Base-by-base conservation (phyloP, 106 monocot genomes). In the Dendrobium huoshanense region DNA sequence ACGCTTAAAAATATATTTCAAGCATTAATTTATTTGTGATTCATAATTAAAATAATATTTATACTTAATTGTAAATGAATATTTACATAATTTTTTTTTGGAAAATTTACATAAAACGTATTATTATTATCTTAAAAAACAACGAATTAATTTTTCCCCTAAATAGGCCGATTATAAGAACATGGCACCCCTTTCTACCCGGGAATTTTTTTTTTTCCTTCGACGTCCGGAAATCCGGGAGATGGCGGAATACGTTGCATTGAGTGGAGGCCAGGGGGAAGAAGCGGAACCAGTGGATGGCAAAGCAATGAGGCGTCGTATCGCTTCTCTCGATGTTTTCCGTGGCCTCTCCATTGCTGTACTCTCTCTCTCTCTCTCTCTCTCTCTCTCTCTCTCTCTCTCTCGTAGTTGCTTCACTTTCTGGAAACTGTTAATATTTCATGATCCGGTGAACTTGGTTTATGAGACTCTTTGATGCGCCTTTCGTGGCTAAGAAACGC, bases 261-360 rank as follows among this genome's bases (percentile, higher is more conserved):
- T 90, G 25, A 80, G 81, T 70, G 81, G 68, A 13, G 81, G 61
- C 58, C 44, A 40, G n/a, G 81, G 18, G 0, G 68, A 47, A 72
- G 79, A 72, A 77, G 64, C 1, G 20, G 81, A 42, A 58, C 72
- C 5, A 3, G 27, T 9, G 49, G 20, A 19, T 55, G n/a, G 22
- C 67, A 72, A 43, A 11, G 3, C 15, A 4, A 68, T 41, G 61
- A 55, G 19, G 16, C 43, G 49, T 15, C 86, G 89, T 29, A 33
- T 90, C 82, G 87, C 75, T 70, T 90, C 85, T 48, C 87, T 90
- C 42, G 90, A 90, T 54, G 85, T 81, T 27, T 90, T 90, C 59
- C 83, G 90, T 0, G 90, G 90, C 80, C 81, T 90, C 72, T 85
- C 87, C 67, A 81, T 90, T 67, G 87, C 85, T 80, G 89, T 90